Conservation (phyloP, 176 grass and related monocot genomes). For the Oryza australiensis region DNA sequence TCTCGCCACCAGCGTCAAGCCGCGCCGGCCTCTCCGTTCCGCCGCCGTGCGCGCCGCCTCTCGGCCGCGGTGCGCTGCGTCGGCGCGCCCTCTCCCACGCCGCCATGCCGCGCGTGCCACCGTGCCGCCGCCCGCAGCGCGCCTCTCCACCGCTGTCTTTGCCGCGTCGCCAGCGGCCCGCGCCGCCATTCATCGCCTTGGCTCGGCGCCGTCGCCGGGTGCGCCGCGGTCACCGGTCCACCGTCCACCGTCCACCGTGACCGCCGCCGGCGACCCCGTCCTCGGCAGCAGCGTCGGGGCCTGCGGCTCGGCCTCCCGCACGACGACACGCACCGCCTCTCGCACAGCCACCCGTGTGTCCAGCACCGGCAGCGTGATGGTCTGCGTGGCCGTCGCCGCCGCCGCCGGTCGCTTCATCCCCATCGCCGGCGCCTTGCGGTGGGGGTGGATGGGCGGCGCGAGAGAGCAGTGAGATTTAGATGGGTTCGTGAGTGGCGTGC, state of each 20-base stretch:
- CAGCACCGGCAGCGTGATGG: slow-evolving; percentile 43
- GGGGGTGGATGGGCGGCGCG: slow-evolving; percentile 17
- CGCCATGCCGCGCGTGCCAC: too few relatives aligned
- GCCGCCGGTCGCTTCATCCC: slow-evolving; percentile 59
- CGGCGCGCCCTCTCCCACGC: too few relatives aligned
- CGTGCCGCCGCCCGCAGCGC: too few relatives aligned
- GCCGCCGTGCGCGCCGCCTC: too few relatives aligned
- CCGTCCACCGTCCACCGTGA: slow-evolving; percentile 39
- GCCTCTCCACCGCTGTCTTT: too few relatives aligned
- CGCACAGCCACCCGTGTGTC: slow-evolving; percentile 44
- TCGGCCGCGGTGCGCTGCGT: too few relatives aligned
- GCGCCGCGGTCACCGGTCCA: too few relatives aligned
- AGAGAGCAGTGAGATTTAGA: slow-evolving; percentile 34
- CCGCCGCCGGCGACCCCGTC: slow-evolving; percentile 12
- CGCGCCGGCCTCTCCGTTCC: too few relatives aligned
- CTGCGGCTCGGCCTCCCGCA: slow-evolving; percentile 36
- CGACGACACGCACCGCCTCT: slow-evolving; percentile 55
- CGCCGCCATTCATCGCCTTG: too few relatives aligned
- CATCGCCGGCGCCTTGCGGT: slow-evolving; percentile 75
- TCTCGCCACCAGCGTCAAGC: too few relatives aligned
- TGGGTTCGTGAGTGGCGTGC: slow-evolving; percentile 22
- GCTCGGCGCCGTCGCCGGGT: too few relatives aligned
- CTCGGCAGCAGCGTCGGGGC: slow-evolving; percentile 22
- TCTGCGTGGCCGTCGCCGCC: slow-evolving; percentile 59
- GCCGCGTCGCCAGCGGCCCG: too few relatives aligned